Base-by-base conservation (phyloP, 768 basidiomycete species). In the Russula sp. region DNA sequence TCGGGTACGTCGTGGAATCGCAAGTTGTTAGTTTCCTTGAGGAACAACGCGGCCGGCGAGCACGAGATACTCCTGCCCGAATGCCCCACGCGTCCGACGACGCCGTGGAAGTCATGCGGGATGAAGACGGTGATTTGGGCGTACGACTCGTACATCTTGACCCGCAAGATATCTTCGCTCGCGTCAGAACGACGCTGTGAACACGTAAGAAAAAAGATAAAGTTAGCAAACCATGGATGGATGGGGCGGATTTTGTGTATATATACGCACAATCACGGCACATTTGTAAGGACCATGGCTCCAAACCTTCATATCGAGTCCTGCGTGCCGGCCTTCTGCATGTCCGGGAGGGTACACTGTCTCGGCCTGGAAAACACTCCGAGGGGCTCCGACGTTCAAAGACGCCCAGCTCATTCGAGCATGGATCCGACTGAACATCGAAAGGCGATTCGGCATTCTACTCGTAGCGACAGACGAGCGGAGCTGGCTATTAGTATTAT, bases 41-140 rank as follows among this genome's bases (percentile, higher is more conserved):
- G 64, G 28, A 32, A 18, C 40, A 61, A 26, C 9, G 64, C 64
- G 13, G 55, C 20, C 16, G 16, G 48, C 32, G 64, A 65, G n/a
- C 59, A 61, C 32, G 64, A 61, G 30, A 65, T 61, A 16, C 64
- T 65, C 49, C 55, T 26, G 24, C 64, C 64, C 24, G 59, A 65
- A 9, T 65, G 59, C 9, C 64, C 64, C n/a, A 61, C 24, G 24
- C 64, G 64, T 20, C 32, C 30, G 32, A 65, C 64, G n/a, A 65
- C 55, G 60, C 64, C 64, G 7, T 61, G 30, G 18, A 65, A 65
- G 20, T 65, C 64, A 4, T 8, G 13, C 0, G 64, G 64, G 20
- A 65, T 40, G 50, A 61, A 65, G 32, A 65, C 5, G 13, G 64
- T 65, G 22, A 65, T 49, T 11, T 20, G 40, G 0, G 59, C 30